Percentiles rank a stretch among this genome's conserved stretches.
These are phyloP conservation scores for Cytospora paraplurivora DNA, from an alignment of 2,329 filamentous ascomycete species.

Conservation along the genomic window DNA sequence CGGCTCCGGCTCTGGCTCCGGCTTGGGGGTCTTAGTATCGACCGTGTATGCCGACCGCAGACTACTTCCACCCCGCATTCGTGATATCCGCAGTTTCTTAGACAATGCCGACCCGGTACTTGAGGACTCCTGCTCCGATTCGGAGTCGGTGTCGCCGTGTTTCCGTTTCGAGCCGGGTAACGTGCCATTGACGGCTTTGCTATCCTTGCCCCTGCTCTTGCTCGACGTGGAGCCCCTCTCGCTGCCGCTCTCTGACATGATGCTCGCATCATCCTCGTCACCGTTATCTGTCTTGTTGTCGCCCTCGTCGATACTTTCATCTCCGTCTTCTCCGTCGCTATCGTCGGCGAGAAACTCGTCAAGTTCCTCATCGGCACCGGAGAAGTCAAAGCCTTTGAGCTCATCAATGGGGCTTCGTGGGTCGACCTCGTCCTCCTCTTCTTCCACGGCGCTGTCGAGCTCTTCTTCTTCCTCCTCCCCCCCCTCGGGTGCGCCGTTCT, in stretches of 20 bases:
- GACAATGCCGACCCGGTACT: slow-evolving; percentile 42
- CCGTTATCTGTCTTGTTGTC: slow-evolving; percentile 19
- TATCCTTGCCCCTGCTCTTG: slow-evolving; percentile 26
- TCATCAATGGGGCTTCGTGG: slow-evolving; percentile 57
- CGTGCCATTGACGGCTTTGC: slow-evolving; percentile 22
- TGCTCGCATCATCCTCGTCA: slow-evolving; percentile 17
- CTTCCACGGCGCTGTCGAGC: slow-evolving; percentile 42
- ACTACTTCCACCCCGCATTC: slow-evolving; percentile 48
- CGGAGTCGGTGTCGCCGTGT: slow-evolving; percentile 33
- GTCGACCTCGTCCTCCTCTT: slow-evolving; percentile 34
- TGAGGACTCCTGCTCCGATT: slow-evolving; percentile 31
- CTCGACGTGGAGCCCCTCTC: slow-evolving; percentile 29
- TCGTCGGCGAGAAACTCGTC: slow-evolving; percentile 66
- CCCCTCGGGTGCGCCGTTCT: slow-evolving; percentile 34
- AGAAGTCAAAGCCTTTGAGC: slow-evolving; percentile 62
- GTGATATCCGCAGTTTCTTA: slow-evolving; percentile 55
- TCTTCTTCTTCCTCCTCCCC: slow-evolving; percentile 47
- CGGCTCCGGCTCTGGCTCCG: neutral
- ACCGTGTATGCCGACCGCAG: slow-evolving; percentile 44
- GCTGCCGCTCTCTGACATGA: slow-evolving; percentile 18
- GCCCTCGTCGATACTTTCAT: slow-evolving; percentile 26
- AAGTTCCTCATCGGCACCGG: slow-evolving; percentile 69
- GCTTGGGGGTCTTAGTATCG: neutral
- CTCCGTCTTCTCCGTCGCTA: slow-evolving; percentile 33
- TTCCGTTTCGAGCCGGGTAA: slow-evolving; percentile 35